phyloP scores from a whole-genome alignment of 2,329 filamentous ascomycete species.

The Ilyonectria robusta region DNA sequence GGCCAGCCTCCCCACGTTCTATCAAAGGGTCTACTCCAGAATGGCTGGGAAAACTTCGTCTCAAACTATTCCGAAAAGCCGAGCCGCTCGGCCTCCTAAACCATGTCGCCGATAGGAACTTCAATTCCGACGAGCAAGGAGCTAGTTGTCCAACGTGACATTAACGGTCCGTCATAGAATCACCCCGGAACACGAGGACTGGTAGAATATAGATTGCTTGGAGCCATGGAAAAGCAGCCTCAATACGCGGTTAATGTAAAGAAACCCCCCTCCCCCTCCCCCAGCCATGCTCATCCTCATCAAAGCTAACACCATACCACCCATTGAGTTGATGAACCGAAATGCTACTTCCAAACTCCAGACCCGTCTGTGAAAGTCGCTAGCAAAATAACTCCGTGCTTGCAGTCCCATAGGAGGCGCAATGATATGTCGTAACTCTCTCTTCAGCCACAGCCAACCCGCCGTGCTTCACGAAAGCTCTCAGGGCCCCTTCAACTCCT shows the following conservation, averaged over 20 bases:
- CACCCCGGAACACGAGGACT: not conserved
- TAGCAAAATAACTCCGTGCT: not conserved
- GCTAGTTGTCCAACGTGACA: not conserved
- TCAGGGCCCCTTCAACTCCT: constrained; percentile 47
- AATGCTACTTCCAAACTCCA: constrained; percentile 2
- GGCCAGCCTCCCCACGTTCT: not conserved
- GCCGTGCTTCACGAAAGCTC: not conserved
- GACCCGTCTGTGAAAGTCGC: not conserved
- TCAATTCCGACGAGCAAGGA: not conserved
- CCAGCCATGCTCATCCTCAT: not conserved
- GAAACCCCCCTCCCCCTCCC: not conserved
- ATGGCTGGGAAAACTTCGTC: not conserved
- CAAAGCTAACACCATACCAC: not conserved
- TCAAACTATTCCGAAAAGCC: not conserved
- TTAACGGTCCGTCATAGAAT: not conserved
- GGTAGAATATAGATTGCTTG: not conserved
- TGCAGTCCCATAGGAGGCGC: not conserved
- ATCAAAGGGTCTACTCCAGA: not conserved
- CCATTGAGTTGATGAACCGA: not conserved
- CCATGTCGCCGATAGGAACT: not conserved
- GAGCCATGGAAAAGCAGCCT: not conserved
- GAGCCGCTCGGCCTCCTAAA: not conserved
- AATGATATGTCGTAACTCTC: not conserved
- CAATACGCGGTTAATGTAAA: not conserved
- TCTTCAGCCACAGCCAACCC: not conserved